Percentiles rank a stretch among this genome's conserved stretches.
Evolutionary conservation across 2,329 filamentous ascomycete genomes (phyloP).

Genomic region (Pseudogymnoascus sp.): DNA sequence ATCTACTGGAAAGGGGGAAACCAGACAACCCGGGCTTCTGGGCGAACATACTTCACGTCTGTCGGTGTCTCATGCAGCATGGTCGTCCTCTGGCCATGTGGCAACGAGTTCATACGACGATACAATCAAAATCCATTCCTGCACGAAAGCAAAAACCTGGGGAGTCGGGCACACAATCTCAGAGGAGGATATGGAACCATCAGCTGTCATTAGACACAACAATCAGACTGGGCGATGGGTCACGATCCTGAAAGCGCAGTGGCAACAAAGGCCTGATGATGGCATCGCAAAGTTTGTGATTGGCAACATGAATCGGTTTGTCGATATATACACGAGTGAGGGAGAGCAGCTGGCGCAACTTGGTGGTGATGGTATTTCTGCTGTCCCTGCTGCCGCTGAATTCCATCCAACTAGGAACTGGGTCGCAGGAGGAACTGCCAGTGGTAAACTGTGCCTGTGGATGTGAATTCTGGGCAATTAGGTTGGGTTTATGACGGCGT

Average conservation of each 20-base stretch:
- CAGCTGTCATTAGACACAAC: constrained; percentile 68
- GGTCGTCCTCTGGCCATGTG: constrained; percentile 74
- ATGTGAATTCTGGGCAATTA: constrained; percentile 41
- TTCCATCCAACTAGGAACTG: constrained; percentile 84
- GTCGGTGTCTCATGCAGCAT: constrained; percentile 87
- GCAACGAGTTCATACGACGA: constrained; percentile 94
- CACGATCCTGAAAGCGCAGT: constrained; percentile 72
- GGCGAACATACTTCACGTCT: constrained; percentile 75
- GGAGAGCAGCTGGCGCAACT: constrained; percentile 85
- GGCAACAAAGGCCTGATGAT: constrained; percentile 73
- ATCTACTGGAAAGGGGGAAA: constrained; percentile 54
- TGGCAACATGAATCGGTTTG: constrained; percentile 95
- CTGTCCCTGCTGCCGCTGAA: constrained; percentile 84
- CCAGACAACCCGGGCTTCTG: constrained; percentile 56
- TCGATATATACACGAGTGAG: constrained; percentile 75
- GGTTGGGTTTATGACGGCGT: background rate
- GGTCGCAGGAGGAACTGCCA: constrained; percentile 86
- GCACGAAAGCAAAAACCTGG: constrained; percentile 54
- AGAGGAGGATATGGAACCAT: constrained; percentile 58
- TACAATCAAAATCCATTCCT: constrained; percentile 85
- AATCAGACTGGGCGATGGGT: constrained; percentile 96
- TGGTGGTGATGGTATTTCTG: constrained; percentile 82
- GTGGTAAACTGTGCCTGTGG: constrained; percentile 89
- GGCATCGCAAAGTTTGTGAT: constrained; percentile 82
- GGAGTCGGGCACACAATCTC: constrained; percentile 47